Base-by-base conservation (phyloP, 116 monocot genomes). In the Cymodocea nodosa region DNA sequence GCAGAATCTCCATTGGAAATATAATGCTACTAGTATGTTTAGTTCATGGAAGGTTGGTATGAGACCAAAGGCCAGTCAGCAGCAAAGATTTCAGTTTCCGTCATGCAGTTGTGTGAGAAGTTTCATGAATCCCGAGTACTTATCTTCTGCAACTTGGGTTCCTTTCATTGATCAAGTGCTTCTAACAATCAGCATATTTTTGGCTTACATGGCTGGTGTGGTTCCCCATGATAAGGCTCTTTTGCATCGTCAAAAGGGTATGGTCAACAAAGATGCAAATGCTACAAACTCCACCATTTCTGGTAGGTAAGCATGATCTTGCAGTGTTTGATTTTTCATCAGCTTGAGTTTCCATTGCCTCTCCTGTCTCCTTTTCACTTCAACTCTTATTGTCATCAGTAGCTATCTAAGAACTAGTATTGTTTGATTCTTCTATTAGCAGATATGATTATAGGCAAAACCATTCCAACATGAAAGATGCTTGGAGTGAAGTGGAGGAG, bases 121-220 rank as follows among this genome's bases (percentile, higher is more conserved):
- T 4, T 36, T 89, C 56, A 44, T 79, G 52, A 73, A 80, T 60
- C 72, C 86, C 49, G 84, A 89, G 67, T 79, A 60, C 75, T 39
- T 66, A 62, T 36, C 67, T 22, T 75, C 81, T 22, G 44, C 67
- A 62, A 78, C 75, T 69, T 85, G 76, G 79, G 64, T 77, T 30
- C 73, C 79, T 71, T 34, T 78, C 61, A 56, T 78, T 23, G 83
- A 94, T 76, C 81, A 87, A 79, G 56, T 79, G 59, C 94, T 94
- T 71, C 74, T 94, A 4, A 77, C 84, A 23, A 63, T 84, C 59
- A 94, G 87, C 74, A 76, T 87, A 34, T 39, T 90, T 14, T 79
- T 90, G 70, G 82, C 90, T 57, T 81, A 94, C 61, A 71, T 87
- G 74, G 87, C 87, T 68, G 94, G 94, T 62, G 84, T 79, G 54